A percentile compares a stretch with the other conserved stretches of the same genome.
phyloP scores from a whole-genome alignment of 2,329 filamentous ascomycete species.

The Verticillium isaacii region DNA sequence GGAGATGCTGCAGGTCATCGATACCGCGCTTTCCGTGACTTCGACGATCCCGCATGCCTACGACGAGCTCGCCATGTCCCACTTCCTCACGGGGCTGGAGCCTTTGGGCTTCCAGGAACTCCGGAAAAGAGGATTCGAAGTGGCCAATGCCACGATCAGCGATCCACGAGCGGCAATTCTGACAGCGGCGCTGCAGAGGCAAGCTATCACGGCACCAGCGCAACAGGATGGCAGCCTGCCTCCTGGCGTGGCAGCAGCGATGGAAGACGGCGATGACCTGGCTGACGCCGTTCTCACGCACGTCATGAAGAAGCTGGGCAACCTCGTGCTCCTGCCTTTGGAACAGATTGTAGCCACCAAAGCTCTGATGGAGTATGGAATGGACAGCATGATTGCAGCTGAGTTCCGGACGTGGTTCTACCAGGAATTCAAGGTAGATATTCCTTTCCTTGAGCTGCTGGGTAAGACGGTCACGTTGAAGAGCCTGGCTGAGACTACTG shows the following conservation, averaged over 20 bases:
- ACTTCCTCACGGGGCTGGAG: constrained; percentile 21
- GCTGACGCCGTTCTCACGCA: not conserved
- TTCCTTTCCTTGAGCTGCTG: constrained; percentile 21
- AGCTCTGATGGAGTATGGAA: constrained; percentile 25
- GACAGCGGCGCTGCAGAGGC: too few species aligned
- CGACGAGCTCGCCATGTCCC: constrained; percentile 1
- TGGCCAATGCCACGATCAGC: not conserved
- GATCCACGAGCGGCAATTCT: too few species aligned
- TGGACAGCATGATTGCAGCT: constrained; percentile 35
- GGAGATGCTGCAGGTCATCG: constrained; percentile 23
- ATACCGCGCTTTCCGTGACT: constrained; percentile 13
- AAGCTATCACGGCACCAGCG: not conserved
- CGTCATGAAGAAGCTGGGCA: constrained; percentile 3
- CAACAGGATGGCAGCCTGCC: not conserved
- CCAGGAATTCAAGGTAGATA: constrained; percentile 23
- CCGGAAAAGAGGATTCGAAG: constrained; percentile 13
- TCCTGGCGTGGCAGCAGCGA: not conserved
- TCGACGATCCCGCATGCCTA: not conserved
- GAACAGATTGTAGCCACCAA: constrained; percentile 20
- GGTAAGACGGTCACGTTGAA: not conserved
- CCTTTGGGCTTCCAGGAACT: constrained; percentile 13
- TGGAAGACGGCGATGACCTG: not conserved
- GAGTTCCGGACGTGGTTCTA: constrained; percentile 33
- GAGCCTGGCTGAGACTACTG: not conserved
- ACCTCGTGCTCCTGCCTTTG: constrained; percentile 17